Base-by-base conservation (phyloP, 1,284 basidiomycete genomes). In the Butyriboletus regius region DNA sequence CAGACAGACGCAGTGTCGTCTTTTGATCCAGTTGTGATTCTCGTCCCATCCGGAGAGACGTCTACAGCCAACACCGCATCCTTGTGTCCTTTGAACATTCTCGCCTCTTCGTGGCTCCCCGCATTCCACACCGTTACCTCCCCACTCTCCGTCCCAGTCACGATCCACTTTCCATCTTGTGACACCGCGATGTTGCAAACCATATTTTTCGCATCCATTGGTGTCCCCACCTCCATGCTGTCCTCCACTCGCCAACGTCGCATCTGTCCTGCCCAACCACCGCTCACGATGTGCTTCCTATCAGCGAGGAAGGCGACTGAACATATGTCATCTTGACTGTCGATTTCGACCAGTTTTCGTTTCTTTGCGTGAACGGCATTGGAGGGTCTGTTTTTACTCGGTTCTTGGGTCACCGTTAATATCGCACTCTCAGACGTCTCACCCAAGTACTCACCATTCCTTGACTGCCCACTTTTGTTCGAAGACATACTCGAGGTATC, bases 1-100 rank as follows among this genome's bases (percentile, higher is more conserved):
- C 53, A 56, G 26, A 58, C 13, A 14, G 40, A 51, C 8, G 22
- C 47, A 7, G 54, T 58, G 28, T 8, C 2, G 18, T 51, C 53
- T 1, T 29, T 32, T 4, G 46, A 57, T 7, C 56, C 56, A 3
- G 43, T 55, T 7, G 43, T 43, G 4, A 56, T 35, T 7, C 4
- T 51, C 9, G 43, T 43, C 35, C 37, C 46, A 5, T 45, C 56
- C 1, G 52, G 32, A 0, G 56, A 55, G 6, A 55, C 13, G 4
- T 53, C 51, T 15, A 35, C 32, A 1, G 49, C 36, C 1, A 7
- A 6, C 7, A 47, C 26, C 10, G 5, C 18, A 7, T n/a, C 12
- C 6, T 0, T 2, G 32, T 56, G 53, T 3, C 14, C 54, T 6
- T 9, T 10, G 31, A 56, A 32, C 13, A 26, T 20, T 5, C 4